Conservation (phyloP, 805 yeast genomes). For the Candida gorgasii region DNA sequence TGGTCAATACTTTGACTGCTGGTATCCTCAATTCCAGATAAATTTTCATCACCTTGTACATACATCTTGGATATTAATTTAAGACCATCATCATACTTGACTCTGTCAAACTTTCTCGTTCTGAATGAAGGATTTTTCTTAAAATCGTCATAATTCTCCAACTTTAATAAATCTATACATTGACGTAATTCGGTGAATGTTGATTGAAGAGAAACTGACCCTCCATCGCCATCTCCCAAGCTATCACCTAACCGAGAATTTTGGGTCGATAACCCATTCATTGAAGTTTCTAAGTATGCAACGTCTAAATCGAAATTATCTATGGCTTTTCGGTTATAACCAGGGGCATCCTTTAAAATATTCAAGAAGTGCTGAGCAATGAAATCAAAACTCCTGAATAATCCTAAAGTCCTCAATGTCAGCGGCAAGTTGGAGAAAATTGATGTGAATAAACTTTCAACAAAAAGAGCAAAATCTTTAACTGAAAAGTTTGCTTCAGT, state of each 20-base stretch:
- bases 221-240: slow-evolving; percentile 18
- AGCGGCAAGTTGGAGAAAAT: slow-evolving; percentile 81
- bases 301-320: slow-evolving; percentile 79
- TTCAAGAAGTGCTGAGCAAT: slow-evolving; percentile 70
- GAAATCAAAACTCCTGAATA: slow-evolving; percentile 84
- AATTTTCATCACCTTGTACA: slow-evolving; percentile 19
- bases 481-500: slow-evolving; percentile 71
- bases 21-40: slow-evolving; percentile 11
- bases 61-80: slow-evolving; percentile 56
- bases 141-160: slow-evolving; percentile 65
- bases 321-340: slow-evolving; percentile 61
- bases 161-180: slow-evolving; percentile 67
- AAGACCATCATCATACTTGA: slow-evolving; percentile 72
- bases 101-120: slow-evolving; percentile 63
- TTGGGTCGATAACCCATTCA: slow-evolving; percentile 36
- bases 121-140: slow-evolving; percentile 47
- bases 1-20: slow-evolving; percentile 19
- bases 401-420: slow-evolving; percentile 73
- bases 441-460: slow-evolving; percentile 82
- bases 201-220: slow-evolving; percentile 59
- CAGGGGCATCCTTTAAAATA: slow-evolving; percentile 54
- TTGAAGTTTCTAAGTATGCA: slow-evolving; percentile 64
- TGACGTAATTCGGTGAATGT: slow-evolving; percentile 81
- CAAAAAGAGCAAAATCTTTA: slow-evolving; percentile 80
- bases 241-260: slow-evolving; percentile 18